Conservation (phyloP, 108 stramenopile species). For the Nitzschia sp. region DNA sequence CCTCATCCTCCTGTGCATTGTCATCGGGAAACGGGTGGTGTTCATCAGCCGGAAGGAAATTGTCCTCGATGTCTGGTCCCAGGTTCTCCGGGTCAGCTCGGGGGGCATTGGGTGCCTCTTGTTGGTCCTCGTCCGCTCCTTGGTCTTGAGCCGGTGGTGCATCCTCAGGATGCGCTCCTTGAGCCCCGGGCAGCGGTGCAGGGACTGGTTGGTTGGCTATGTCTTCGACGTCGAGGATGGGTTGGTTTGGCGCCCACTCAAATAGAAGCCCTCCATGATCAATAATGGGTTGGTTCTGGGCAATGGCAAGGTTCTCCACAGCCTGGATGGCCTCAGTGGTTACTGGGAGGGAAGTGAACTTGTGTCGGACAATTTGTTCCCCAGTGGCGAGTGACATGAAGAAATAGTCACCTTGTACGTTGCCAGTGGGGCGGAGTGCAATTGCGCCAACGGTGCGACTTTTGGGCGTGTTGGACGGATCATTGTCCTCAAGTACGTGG, state of each 20-base stretch:
- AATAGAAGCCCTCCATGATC: background rate
- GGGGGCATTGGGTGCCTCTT: too few relatives aligned
- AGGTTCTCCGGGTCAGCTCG: background rate
- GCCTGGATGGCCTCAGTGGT: slow-evolving; percentile 27
- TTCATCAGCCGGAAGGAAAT: too few relatives aligned
- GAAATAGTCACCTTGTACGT: slow-evolving; percentile 40
- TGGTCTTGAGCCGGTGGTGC: slow-evolving; percentile 4
- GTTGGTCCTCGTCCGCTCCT: too few relatives aligned
- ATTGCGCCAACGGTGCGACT: slow-evolving; percentile 31
- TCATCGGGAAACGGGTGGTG: too few relatives aligned
- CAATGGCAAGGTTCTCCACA: slow-evolving; percentile 19
- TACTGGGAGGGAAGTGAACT: slow-evolving; percentile 34
- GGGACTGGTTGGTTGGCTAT: slow-evolving; percentile 16
- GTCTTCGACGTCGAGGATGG: background rate
- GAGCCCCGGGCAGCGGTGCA: slow-evolving; percentile 35
- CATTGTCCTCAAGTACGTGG: slow-evolving; percentile 43
- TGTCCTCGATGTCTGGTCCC: background rate
- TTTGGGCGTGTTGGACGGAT: slow-evolving; percentile 15
- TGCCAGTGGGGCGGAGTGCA: slow-evolving; percentile 28
- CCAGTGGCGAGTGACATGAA: slow-evolving; percentile 35
- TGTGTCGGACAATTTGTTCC: slow-evolving; percentile 13
- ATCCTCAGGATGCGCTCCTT: slow-evolving; percentile 22
- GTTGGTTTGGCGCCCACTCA: background rate
- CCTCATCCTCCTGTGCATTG: background rate
- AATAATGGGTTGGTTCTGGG: too few relatives aligned